Conservation (phyloP, 2,329 filamentous ascomycete species). For the Aspergillus fructus region DNA sequence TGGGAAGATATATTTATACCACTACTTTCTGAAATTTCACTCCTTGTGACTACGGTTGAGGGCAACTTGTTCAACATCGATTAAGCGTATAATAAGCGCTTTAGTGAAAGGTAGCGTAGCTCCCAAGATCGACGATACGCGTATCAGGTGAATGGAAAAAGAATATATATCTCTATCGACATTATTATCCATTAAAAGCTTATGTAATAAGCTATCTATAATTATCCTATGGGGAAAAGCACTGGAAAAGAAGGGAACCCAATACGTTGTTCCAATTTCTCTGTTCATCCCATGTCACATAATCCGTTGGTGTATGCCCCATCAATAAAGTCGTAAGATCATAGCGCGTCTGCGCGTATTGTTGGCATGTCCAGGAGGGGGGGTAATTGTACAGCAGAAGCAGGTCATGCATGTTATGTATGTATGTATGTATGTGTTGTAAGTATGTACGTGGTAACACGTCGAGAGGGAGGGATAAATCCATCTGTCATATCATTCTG, state of each 20-base stretch:
- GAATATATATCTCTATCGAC: constrained; percentile 10
- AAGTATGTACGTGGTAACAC: not conserved
- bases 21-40: not conserved
- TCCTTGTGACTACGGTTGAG: no score
- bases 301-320: not conserved
- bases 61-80: no score
- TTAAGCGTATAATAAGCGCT: not conserved
- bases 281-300: not conserved
- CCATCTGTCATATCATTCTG: not conserved
- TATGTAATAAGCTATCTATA: constrained; percentile 13
- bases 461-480: not conserved
- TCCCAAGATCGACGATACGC: not conserved
- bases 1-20: not conserved
- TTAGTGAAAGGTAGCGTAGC: not conserved
- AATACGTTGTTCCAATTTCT: not conserved
- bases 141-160: not conserved
- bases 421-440: not conserved
- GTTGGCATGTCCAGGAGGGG: not conserved
- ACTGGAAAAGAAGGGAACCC: not conserved
- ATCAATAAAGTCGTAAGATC: constrained; percentile 6
- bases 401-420: not conserved
- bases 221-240: constrained; percentile 2
- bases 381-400: not conserved
- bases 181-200: constrained; percentile 18
- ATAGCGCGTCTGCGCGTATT: constrained; percentile 2